Evolutionary conservation across 1,284 basidiomycete genomes (phyloP).

Genomic region (Trichosporon coremiiforme): DNA sequence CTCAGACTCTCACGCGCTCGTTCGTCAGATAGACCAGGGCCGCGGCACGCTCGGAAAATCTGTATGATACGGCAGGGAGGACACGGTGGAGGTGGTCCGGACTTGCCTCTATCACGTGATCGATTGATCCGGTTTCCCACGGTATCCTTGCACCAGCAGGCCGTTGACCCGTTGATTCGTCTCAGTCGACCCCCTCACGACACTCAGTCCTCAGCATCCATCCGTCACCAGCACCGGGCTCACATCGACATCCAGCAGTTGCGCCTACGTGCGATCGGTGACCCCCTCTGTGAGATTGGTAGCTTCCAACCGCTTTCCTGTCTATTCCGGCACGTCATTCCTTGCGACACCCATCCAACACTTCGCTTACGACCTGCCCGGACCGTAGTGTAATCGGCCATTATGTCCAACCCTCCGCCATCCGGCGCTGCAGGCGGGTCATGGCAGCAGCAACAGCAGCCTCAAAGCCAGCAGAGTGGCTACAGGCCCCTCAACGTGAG

Average conservation of each 20-base stretch:
- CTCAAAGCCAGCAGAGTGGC: conserved; percentile 23
- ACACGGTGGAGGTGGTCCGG: background rate
- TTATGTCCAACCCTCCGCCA: conserved; percentile 31
- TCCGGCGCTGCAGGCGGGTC: conserved; percentile 27
- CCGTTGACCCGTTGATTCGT: conserved; percentile 16
- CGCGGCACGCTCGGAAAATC: background rate
- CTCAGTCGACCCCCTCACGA: background rate
- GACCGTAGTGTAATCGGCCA: background rate
- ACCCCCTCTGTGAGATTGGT: background rate
- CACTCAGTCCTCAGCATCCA: conserved; percentile 18
- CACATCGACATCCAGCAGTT: conserved; percentile 17
- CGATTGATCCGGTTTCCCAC: background rate
- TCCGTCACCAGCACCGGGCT: background rate
- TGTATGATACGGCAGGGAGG: background rate
- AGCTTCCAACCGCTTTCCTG: background rate
- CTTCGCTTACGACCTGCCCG: conserved; percentile 8
- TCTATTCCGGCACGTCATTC: conserved; percentile 1
- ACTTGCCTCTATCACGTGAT: background rate
- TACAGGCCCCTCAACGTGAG: conserved; percentile 59
- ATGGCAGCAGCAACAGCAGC: conserved; percentile 23
- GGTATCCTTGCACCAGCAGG: background rate
- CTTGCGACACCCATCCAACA: background rate
- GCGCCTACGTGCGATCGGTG: conserved; percentile 3
- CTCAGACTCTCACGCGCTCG: background rate
- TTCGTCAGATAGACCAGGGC: background rate